These are phyloP conservation scores for Spatholobus suberectus DNA, from an alignment of 306 rosid species.

Conservation along the genomic window DNA sequence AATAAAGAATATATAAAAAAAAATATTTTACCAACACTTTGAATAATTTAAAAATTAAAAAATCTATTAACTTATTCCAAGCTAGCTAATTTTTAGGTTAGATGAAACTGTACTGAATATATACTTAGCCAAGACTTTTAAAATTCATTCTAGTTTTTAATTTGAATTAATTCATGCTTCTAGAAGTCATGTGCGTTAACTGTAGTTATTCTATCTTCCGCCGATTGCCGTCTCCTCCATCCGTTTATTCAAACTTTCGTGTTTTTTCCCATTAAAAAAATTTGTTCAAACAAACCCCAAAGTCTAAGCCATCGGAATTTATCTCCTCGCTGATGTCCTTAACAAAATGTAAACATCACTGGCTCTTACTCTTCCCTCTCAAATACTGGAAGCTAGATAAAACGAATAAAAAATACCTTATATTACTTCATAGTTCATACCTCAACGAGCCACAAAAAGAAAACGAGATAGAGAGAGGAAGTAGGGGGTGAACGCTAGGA, in stretches of 20 bases:
- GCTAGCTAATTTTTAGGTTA: not conserved
- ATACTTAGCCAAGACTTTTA: not conserved
- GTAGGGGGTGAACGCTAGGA: too few species aligned
- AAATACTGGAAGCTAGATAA: not conserved
- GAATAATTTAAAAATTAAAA: not conserved
- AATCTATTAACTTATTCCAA: not conserved
- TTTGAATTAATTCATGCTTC: not conserved
- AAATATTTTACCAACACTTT: not conserved
- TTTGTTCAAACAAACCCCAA: not conserved
- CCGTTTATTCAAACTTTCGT: not conserved
- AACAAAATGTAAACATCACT: not conserved
- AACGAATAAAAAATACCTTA: not conserved
- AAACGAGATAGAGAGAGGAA: too few species aligned
- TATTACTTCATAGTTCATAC: not conserved
- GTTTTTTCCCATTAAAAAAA: not conserved
- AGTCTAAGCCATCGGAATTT: not conserved
- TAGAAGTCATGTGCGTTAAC: not conserved
- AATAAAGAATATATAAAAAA: too few species aligned
- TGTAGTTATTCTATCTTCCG: not conserved
- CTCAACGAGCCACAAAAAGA: too few species aligned
- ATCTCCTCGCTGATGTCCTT: not conserved
- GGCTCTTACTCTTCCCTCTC: not conserved
- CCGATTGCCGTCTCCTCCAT: not conserved
- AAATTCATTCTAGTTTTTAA: too few species aligned
- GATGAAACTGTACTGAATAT: not conserved